Evolutionary conservation across 2,329 filamentous ascomycete genomes (phyloP).

Genomic region (Macrophomina pseudophaseolina): DNA sequence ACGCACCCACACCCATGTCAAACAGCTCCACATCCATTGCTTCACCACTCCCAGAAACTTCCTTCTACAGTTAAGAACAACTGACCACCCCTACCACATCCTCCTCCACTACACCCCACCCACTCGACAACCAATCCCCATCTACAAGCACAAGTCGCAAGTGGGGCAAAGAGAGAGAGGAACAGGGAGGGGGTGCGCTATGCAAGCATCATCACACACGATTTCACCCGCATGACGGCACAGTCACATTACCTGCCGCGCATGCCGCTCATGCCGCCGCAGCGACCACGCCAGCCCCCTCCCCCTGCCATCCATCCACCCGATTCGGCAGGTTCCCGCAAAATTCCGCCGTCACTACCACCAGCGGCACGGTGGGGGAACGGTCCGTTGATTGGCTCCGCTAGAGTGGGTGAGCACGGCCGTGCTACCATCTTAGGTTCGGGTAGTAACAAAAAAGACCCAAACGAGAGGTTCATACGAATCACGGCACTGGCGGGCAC

Average conservation of each 20-base stretch:
- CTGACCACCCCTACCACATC: not conserved
- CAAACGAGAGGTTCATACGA: no score
- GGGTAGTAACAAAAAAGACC: no score
- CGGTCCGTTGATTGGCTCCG: not conserved
- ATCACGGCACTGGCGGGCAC: no score
- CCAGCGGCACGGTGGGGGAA: no score
- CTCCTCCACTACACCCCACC: not conserved
- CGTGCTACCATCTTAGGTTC: not conserved
- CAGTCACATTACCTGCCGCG: constrained; percentile 18
- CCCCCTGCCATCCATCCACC: not conserved
- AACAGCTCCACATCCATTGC: not conserved
- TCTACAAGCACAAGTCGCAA: not conserved
- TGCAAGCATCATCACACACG: not conserved
- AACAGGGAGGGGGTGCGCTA: not conserved
- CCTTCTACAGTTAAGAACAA: not conserved
- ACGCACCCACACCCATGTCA: not conserved
- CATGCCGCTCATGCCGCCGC: constrained; percentile 1
- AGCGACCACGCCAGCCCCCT: not conserved
- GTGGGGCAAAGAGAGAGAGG: not conserved
- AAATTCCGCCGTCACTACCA: not conserved
- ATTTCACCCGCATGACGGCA: constrained; percentile 7
- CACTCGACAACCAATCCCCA: not conserved
- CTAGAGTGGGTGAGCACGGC: not conserved
- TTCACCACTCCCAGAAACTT: not conserved
- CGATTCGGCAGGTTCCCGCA: not conserved